These are phyloP conservation scores for Fusarium tricinctum DNA, from an alignment of 2,329 filamentous ascomycete genomes.

Conservation along the genomic window DNA sequence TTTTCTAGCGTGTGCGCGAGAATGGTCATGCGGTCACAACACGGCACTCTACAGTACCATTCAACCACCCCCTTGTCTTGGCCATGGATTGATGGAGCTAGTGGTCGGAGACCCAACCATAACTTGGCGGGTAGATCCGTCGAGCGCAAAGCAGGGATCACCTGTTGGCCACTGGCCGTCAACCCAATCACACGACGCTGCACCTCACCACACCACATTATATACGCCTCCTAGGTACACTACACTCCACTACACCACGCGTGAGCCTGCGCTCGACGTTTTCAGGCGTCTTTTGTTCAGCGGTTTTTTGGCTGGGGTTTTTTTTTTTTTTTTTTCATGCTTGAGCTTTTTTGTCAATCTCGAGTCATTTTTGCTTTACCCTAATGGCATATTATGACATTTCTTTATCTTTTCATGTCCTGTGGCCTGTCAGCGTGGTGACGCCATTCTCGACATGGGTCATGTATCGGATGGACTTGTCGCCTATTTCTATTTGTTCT, in stretches of 20 bases:
- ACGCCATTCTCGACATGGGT: conserved; percentile 14
- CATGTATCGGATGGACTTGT: conserved; percentile 38
- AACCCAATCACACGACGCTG: conserved; percentile 19
- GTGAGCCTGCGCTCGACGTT: conserved; percentile 29
- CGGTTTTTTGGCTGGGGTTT: neutral
- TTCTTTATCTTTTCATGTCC: conserved; percentile 16
- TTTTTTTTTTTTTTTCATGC: conserved; percentile 13
- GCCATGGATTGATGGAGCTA: conserved; percentile 34
- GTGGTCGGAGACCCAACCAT: conserved; percentile 39
- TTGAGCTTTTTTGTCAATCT: conserved; percentile 35
- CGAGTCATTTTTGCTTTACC: conserved; percentile 26
- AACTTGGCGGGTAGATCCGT: conserved; percentile 50
- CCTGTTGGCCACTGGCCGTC: conserved; percentile 12
- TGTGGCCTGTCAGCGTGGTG: conserved; percentile 4
- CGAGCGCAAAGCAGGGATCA: conserved; percentile 41
- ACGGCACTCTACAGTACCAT: conserved; percentile 36
- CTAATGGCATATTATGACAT: conserved; percentile 13
- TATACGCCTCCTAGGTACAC: conserved; percentile 22
- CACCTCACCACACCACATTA: conserved; percentile 22
- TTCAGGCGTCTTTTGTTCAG: conserved; percentile 35
- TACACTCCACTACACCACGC: conserved; percentile 6
- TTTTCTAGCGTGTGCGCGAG: conserved; percentile 28
- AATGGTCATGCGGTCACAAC: conserved; percentile 46
- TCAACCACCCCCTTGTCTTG: conserved; percentile 25
- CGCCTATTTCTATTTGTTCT: conserved; percentile 19